phyloP scores from a whole-genome alignment of 148 eudicot species.

The Camellia sinensis region DNA sequence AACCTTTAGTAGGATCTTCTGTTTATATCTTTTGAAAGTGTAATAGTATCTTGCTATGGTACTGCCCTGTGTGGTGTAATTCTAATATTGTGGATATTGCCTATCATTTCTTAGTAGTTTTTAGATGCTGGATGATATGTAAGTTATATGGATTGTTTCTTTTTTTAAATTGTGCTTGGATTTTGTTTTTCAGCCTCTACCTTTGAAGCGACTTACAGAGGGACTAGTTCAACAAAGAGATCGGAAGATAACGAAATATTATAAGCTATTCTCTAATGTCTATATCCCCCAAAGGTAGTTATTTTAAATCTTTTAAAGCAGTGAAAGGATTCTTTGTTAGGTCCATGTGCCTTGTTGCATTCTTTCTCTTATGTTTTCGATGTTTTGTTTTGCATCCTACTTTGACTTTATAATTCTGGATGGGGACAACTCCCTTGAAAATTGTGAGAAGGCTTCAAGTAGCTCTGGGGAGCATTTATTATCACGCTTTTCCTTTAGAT shows the following conservation, averaged over 20 bases:
- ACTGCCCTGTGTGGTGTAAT: not conserved
- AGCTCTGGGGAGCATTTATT: not conserved
- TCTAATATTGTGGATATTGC: not conserved
- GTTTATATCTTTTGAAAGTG: not conserved
- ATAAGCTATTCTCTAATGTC: constrained; percentile 70
- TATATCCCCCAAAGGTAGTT: constrained; percentile 80
- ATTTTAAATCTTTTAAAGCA: not conserved
- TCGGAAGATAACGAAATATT: constrained; percentile 64
- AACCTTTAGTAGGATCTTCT: not conserved
- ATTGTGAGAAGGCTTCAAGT: constrained; percentile 2
- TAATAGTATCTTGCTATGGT: not conserved
- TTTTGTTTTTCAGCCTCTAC: constrained; percentile 67
- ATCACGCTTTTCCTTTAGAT: not conserved
- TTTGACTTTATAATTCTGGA: not conserved
- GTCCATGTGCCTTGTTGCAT: not conserved
- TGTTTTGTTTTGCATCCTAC: not conserved
- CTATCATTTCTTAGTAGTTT: not conserved
- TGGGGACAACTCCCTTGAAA: not conserved
- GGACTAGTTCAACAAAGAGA: constrained; percentile 62
- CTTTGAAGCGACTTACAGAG: constrained; percentile 81
- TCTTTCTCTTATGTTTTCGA: not conserved
- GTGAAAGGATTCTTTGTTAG: not conserved
- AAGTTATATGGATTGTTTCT: not conserved
- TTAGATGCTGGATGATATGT: constrained; percentile 2
- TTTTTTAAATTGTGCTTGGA: constrained; percentile 6